These are phyloP conservation scores for Botrytis aclada DNA, from an alignment of 2,329 filamentous ascomycete species.

Conservation along the genomic window DNA sequence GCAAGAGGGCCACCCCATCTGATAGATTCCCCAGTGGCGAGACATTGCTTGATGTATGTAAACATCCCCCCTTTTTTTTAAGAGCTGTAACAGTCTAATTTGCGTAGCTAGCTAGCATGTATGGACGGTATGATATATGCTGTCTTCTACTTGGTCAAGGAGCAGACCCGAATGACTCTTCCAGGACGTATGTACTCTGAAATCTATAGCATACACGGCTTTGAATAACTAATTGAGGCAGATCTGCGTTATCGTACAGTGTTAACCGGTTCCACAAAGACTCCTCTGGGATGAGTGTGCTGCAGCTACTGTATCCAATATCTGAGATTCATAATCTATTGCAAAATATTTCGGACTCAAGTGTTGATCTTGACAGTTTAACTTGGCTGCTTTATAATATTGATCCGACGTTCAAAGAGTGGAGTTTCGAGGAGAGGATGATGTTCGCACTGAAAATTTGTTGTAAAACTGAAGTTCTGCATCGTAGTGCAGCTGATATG, in stretches of 20 bases:
- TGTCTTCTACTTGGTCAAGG: not conserved
- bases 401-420: not conserved
- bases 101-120: rapidly evolving
- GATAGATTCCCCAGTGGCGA: rapidly evolving
- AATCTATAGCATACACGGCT: rapidly evolving
- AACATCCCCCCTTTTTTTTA: not conserved
- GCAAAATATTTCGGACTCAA: rapidly evolving
- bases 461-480: rapidly evolving
- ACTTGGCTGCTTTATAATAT: not conserved
- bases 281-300: rapidly evolving
- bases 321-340: not conserved
- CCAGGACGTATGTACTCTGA: not conserved
- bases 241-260: not conserved
- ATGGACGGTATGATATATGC: not conserved
- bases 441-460: not conserved
- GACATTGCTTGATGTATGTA: not conserved
- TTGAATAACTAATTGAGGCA: not conserved
- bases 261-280: too few species aligned
- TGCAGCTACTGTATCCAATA: not conserved
- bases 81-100: not conserved
- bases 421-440: not conserved
- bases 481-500: not conserved
- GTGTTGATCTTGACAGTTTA: rapidly evolving
- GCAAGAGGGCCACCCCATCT: not conserved
- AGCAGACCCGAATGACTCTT: not conserved